Evolutionary conservation across 352 stramenopile genomes (phyloP), one percentile per base, ranked within the genome.

Genomic region (Phytophthora syringae): DNA sequence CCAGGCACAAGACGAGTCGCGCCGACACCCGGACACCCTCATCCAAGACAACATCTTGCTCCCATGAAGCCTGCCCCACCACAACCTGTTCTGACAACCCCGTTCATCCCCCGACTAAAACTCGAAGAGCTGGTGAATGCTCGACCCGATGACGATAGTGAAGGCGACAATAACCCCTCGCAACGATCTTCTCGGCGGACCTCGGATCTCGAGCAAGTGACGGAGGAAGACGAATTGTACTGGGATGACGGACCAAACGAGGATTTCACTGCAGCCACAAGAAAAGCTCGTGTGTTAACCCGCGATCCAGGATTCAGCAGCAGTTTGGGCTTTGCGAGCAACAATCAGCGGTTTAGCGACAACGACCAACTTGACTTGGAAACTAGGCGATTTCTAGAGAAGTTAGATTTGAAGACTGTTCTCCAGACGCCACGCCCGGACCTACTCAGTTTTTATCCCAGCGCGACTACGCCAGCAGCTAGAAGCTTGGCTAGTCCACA

Each of bases 321-420:
- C 15, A 43, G 39, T 48, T 57, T 56, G 25, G 15, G 20, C 4
- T 54, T 67, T n/a, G 9, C 25, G 13, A 34, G 1, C 10, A 55
- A 48, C 15, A 60, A 64, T 2, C 28, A 62, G 30, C 57, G 13
- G 30, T 24, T 39, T 27, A 65, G 30, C 43, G 71, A 70, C 42
- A 64, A 51, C 21, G 65, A 53, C 6, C 30, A 43, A 5, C 32
- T 87, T 15, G 70, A 88, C 7, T 61, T 82, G 42, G 79, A 89
- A 53, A 79, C 82, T 3, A 52, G 88, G 16, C 60, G 64, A 5
- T 88, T 89, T 34, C 70, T 92, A 4, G 83, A 89, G 51, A 82
- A 77, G 11, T 52, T 92, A 37, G 77, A 92, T 24, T 59, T 92
- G 15, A 89, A 89, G 50, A 52, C 72, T n/a, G 67, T 92, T 18